phyloP scores from a whole-genome alignment of 148 eudicot genomes.

The Pouteria glomerata region DNA sequence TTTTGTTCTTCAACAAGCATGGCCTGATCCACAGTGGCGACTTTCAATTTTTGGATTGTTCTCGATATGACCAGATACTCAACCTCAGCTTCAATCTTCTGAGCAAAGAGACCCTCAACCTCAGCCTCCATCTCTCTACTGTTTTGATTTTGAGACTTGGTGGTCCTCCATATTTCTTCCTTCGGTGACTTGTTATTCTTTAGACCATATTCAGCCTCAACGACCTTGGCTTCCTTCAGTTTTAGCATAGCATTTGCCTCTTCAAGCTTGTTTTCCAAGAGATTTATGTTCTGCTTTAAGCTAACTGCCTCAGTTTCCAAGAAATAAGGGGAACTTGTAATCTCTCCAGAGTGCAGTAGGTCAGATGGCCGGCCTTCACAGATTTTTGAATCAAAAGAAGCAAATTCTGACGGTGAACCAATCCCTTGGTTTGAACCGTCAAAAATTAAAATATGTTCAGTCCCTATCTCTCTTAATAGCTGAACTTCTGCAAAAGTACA shows the following conservation, averaged over 20 bases:
- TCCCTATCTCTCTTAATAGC: slow-evolving; percentile 64
- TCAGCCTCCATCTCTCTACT: slow-evolving; percentile 42
- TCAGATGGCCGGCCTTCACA: slow-evolving; percentile 19
- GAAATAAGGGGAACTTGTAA: not conserved
- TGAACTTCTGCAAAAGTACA: slow-evolving; percentile 53
- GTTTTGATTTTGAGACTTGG: slow-evolving; percentile 17
- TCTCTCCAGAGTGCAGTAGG: slow-evolving; percentile 16
- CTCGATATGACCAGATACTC: slow-evolving; percentile 47
- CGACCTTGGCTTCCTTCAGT: slow-evolving; percentile 33
- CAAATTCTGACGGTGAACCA: slow-evolving; percentile 12
- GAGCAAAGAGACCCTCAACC: slow-evolving; percentile 46
- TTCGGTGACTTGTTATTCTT: slow-evolving; percentile 12
- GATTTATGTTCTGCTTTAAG: slow-evolving; percentile 24
- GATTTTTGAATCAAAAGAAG: slow-evolving; percentile 17
- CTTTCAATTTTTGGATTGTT: slow-evolving; percentile 33
- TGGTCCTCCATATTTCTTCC: slow-evolving; percentile 9
- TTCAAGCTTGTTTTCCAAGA: slow-evolving; percentile 46
- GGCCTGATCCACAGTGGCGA: slow-evolving; percentile 27
- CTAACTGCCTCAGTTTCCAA: slow-evolving; percentile 21
- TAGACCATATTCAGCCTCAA: slow-evolving; percentile 35
- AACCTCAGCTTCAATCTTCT: slow-evolving; percentile 70
- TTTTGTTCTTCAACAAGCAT: slow-evolving; percentile 33
- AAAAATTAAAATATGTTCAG: slow-evolving; percentile 29
- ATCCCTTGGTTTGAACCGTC: slow-evolving; percentile 26
- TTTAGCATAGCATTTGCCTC: slow-evolving; percentile 35